phyloP scores from a whole-genome alignment of 305 asterid genomes.

The Fraxinus velutina region DNA sequence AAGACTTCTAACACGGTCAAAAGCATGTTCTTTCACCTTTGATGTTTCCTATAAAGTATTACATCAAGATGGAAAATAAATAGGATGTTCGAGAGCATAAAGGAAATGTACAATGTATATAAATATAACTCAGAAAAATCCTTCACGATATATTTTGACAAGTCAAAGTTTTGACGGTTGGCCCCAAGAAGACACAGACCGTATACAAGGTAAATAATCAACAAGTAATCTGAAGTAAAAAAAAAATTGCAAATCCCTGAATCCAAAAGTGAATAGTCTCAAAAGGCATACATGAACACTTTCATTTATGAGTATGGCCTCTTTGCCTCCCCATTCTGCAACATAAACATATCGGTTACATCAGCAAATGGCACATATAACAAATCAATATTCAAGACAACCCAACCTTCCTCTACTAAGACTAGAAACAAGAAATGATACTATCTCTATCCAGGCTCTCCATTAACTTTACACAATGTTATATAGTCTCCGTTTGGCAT shows the following conservation, averaged over 20 bases:
- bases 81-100: background rate
- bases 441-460: background rate
- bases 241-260: background rate
- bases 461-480: background rate
- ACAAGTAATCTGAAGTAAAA: background rate
- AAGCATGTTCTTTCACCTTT: conserved; percentile 48
- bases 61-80: conserved; percentile 3
- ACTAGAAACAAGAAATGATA: background rate
- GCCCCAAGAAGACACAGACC: background rate
- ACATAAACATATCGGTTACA: conserved; percentile 2
- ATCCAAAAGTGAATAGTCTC: background rate
- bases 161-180: background rate
- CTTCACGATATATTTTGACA: background rate
- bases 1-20: conserved; percentile 55
- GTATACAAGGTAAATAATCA: background rate
- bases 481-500: background rate
- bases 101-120: background rate
- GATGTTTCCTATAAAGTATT: conserved; percentile 43
- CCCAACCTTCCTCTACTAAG: background rate
- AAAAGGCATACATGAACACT: conserved; percentile 46
- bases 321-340: conserved; percentile 57
- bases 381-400: background rate
- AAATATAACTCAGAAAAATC: background rate
- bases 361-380: conserved; percentile 14
- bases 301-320: conserved; percentile 40